Conservation (phyloP, 1,284 basidiomycete species). For the Ganoderma sinense region DNA sequence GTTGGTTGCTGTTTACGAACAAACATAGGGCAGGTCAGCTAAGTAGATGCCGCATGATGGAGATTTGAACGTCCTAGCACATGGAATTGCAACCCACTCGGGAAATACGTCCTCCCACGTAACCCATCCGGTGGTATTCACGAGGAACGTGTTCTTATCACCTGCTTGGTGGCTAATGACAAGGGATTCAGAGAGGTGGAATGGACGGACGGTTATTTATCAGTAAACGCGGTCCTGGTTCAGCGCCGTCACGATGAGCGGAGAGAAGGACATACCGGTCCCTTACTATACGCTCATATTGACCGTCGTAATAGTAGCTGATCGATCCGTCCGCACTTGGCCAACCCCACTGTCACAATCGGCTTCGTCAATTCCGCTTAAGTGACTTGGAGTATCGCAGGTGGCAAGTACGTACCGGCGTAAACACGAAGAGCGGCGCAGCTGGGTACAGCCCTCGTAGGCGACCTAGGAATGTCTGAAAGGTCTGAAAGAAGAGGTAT, state of each 20-base stretch:
- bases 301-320: constrained; percentile 56
- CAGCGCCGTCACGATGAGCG: too few relatives aligned
- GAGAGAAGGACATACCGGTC: constrained; percentile 44
- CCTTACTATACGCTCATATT: constrained; percentile 54
- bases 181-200: constrained; percentile 1
- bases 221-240: too few relatives aligned
- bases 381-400: neutral
- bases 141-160: constrained; percentile 58
- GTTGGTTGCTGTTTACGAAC: constrained; percentile 50
- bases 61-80: too few relatives aligned
- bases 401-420: constrained; percentile 47
- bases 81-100: constrained; percentile 43
- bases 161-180: constrained; percentile 44
- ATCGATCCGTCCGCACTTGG: constrained; percentile 56
- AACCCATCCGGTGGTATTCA: constrained; percentile 67
- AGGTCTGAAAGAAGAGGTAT: constrained; percentile 44
- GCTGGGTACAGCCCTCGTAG: constrained; percentile 52
- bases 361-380: too few relatives aligned
- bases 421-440: constrained; percentile 62
- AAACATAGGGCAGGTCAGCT: neutral
- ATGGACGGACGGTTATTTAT: neutral
- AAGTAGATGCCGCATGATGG: too few relatives aligned
- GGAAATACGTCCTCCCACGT: constrained; percentile 59
- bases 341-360: constrained; percentile 65
- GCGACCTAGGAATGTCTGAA: constrained; percentile 51